Evolutionary conservation across 257 asterid species (phyloP), one percentile per base, ranked within the genome.

Genomic region (Verbena officinalis): DNA sequence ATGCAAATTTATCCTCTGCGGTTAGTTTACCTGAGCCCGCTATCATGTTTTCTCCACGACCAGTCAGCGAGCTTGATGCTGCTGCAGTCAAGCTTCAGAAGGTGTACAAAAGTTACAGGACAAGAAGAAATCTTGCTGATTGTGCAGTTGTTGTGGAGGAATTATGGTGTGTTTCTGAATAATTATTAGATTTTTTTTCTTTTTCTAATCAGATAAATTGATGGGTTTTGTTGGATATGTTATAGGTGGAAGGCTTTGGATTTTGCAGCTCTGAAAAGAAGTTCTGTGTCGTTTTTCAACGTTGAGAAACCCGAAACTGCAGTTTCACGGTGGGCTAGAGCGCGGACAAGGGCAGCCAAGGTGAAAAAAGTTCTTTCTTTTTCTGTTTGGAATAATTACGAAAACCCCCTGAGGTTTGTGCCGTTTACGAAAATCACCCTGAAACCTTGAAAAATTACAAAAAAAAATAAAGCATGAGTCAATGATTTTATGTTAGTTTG

Each of bases 111-210:
- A 92, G 98, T 45, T 92, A 92, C 59, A 62, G 98, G 69, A 92
- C 96, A 0, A 77, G 98, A 43, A 67, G 98, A 68, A 87, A 85
- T 68, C 96, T 92, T 43, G 98, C 97, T 0, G 98, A 92, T 81
- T 92, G 98, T 71, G 98, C 97, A 9, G 96, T 92, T 54, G 97
- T 92, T 9, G 97, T 83, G 13, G 98, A 92, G 85, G 99, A 93
- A 77, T 81, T 93, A 67, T 93, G 99, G 99, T 92, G 42, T 15
- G 94, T 81, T 66, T 53, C 23, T 30, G 1, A 11, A 17, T 46
- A 7, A 9, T 31, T 7, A 1, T 4, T 13, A 12, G 14, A 24
- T 0, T 27, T 43, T 14, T 54, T 31, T 48, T 54, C 19, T 49
- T 13, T 20, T 0, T 36, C 19, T 45, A 34, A 4, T 77, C n/a